phyloP scores from a whole-genome alignment of 345 rosid genomes.

The Mercurialis annua region DNA sequence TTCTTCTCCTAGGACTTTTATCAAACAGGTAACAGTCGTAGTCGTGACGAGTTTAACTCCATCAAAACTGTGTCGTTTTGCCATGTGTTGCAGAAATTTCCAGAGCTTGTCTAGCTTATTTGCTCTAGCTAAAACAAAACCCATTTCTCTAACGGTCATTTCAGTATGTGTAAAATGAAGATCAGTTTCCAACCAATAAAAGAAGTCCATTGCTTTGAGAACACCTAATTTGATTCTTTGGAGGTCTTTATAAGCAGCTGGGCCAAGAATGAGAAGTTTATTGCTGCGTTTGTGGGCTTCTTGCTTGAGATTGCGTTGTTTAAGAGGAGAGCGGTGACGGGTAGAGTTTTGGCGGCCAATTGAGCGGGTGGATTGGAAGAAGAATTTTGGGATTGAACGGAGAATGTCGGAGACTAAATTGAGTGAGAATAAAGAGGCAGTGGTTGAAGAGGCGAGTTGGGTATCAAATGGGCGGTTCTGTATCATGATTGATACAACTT shows the following conservation, averaged over 20 bases:
- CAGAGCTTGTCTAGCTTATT: conserved; percentile 51
- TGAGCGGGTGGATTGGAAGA: conserved; percentile 73
- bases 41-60: conserved; percentile 33
- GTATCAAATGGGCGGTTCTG: conserved; percentile 63
- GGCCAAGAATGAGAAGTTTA: conserved; percentile 52
- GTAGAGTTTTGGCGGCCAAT: conserved; percentile 65
- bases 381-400: conserved; percentile 60
- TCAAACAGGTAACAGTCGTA: conserved; percentile 71
- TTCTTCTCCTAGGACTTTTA: conserved; percentile 89
- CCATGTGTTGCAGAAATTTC: conserved; percentile 62
- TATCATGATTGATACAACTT: conserved; percentile 35
- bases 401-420: conserved; percentile 55
- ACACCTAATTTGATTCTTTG: conserved; percentile 48
- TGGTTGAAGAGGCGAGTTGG: conserved; percentile 42
- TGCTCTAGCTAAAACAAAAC: conserved; percentile 59
- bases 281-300: conserved; percentile 37
- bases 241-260: conserved; percentile 71
- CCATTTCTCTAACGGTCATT: conserved; percentile 74
- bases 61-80: conserved; percentile 15
- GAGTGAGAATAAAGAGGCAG: conserved; percentile 28
- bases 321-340: conserved; percentile 74
- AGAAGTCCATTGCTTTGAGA: conserved; percentile 64
- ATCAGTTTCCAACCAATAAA: conserved; percentile 37
- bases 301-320: conserved; percentile 50
- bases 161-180: conserved; percentile 54